These are phyloP conservation scores for Blastomyces parvus DNA, from an alignment of 2,329 filamentous ascomycete species.

Conservation along the genomic window DNA sequence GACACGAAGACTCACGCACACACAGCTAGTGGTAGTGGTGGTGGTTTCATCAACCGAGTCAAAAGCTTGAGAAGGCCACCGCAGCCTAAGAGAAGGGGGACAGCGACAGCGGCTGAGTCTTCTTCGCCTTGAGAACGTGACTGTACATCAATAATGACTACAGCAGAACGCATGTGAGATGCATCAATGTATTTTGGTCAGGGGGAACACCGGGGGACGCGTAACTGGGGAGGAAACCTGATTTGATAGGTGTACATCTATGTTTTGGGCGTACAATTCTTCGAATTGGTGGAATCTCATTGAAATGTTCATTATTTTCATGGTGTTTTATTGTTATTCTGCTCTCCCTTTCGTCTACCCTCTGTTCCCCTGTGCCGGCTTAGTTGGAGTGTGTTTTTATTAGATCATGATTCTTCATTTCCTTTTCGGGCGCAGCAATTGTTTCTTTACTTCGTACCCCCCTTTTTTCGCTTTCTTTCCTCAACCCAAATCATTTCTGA, in stretches of 20 bases:
- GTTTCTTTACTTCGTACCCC: neutral
- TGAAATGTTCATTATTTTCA: neutral
- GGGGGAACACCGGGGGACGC: neutral
- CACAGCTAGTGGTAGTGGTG: conserved; percentile 10
- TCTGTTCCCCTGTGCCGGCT: neutral
- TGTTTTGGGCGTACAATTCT: neutral
- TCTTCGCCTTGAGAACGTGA: neutral
- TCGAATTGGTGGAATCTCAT: neutral
- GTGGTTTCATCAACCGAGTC: conserved; percentile 17
- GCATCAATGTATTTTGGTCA: too few relatives aligned
- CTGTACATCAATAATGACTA: neutral
- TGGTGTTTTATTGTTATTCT: neutral
- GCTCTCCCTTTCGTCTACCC: neutral
- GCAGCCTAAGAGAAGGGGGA: conserved; percentile 11
- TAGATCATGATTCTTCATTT: neutral
- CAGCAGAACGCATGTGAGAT: neutral
- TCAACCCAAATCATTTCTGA: neutral
- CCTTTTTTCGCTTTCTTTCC: neutral
- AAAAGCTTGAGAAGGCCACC: conserved; percentile 17
- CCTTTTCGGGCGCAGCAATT: neutral
- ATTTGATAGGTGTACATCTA: neutral
- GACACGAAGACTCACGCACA: conserved; percentile 7
- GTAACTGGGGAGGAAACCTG: neutral
- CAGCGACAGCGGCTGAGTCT: neutral
- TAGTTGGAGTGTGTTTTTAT: neutral